Evolutionary conservation across 805 yeast species (phyloP).

Genomic region (Cyberlindnera misumaiensis): DNA sequence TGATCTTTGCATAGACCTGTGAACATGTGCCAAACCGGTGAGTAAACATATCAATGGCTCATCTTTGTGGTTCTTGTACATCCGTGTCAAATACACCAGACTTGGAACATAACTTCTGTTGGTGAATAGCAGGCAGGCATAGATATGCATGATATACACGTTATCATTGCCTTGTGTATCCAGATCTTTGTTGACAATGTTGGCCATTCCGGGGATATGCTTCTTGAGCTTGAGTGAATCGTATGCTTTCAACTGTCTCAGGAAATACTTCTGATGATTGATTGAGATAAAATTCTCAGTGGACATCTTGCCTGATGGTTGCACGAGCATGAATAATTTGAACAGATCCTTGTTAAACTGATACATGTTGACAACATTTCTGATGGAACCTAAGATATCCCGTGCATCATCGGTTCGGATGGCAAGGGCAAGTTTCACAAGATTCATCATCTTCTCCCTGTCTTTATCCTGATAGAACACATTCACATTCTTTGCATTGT

Average conservation of each 20-base stretch:
- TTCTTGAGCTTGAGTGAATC: conserved; percentile 57
- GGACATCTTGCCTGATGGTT: conserved; percentile 54
- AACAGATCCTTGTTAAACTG: conserved; percentile 71
- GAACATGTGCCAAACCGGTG: conserved; percentile 75
- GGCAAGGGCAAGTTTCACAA: conserved; percentile 62
- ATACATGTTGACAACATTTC: conserved; percentile 57
- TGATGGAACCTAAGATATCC: conserved; percentile 48
- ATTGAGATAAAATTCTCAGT: conserved; percentile 62
- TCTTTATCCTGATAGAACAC: conserved; percentile 66
- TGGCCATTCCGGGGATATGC: conserved; percentile 73
- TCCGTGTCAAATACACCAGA: conserved; percentile 66
- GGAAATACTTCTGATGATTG: conserved; percentile 82
- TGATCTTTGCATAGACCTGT: conserved; percentile 86
- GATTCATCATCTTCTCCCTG: conserved; percentile 50
- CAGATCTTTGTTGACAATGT: conserved; percentile 49
- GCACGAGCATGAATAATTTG: conserved; percentile 59
- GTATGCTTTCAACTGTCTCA: conserved; percentile 84
- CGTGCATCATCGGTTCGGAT: conserved; percentile 42
- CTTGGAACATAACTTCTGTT: conserved; percentile 81
- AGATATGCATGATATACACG: conserved; percentile 70
- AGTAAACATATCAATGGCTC: conserved; percentile 78
- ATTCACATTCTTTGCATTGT: conserved; percentile 69
- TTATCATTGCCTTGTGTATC: conserved; percentile 38
- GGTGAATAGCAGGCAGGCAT: conserved; percentile 73
- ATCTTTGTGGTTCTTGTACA: conserved; percentile 55